Base-by-base conservation (phyloP, 805 yeast genomes). In the Allodekkera sacchari region DNA sequence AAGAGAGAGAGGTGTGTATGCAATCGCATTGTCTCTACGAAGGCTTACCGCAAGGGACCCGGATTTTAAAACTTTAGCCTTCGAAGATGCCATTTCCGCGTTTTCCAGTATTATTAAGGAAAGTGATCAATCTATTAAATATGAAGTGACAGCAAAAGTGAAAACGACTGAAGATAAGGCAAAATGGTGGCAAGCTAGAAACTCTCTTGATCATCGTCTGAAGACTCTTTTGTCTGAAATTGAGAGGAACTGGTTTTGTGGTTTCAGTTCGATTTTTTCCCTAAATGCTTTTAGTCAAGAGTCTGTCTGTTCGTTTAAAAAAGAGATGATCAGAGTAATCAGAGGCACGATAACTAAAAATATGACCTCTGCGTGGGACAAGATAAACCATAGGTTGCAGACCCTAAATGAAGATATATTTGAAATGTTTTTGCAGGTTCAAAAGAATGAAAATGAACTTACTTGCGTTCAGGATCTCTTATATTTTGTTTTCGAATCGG, bases 171-270 rank as follows among this genome's bases (percentile, higher is more conserved):
- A 74, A 25, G 80, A 77, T 19, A 63, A 85, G 30, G 67, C 65
- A 28, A 41, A 58, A 6, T 89, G 96, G 96, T 92, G 96, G 95
- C 64, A 65, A 25, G 58, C 60, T 18, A 59, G 96, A 30, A 72
- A 71, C 34, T 55, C 53, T 0, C 57, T 87, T 12, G 96, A 89
- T 51, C 50, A 59, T 7, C 53, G 66, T 28, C 47, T 89, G 32
- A 52, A 66, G 24, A 53, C 52, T 2, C 52, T 87, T n/a, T 49
- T 89, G n/a, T 44, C 50, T 1, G 60, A 61, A 20, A 66, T 83
- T 7, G 89, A 84, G 33, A 51, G 52, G 15, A 57, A 61, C 34
- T 83, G 96, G 88, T 57, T 89, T 22, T 85, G 89, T 10, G 94
- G 89, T 0, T 82, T 85, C 42, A 58, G 58, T 32, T 77, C 87